Evolutionary conservation across 2,329 filamentous ascomycete species (phyloP).

Genomic region (Allantophomopsis cytisporea): DNA sequence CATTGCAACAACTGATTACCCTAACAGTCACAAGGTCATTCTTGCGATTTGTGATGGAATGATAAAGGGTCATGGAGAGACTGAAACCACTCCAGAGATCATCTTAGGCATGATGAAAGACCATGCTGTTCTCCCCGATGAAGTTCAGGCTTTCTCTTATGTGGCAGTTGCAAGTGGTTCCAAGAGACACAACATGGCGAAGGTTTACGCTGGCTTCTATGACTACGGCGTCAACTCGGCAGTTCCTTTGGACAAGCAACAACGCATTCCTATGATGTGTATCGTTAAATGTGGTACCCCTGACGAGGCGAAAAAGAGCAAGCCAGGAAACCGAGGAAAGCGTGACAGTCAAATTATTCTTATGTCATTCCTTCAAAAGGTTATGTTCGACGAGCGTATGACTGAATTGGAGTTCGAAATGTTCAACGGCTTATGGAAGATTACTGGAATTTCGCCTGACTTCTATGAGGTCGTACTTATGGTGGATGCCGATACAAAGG

Average conservation of each 20-base stretch:
- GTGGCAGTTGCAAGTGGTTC: slow-evolving; percentile 91
- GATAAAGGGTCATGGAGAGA: slow-evolving; percentile 91
- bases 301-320: slow-evolving; percentile 65
- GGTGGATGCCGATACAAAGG: slow-evolving; percentile 98
- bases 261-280: slow-evolving; percentile 94
- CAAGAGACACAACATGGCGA: slow-evolving; percentile 99
- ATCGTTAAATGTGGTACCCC: slow-evolving; percentile 93
- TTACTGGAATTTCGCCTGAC: slow-evolving; percentile 94
- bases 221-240: slow-evolving; percentile 76
- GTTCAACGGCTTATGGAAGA: slow-evolving; percentile 98
- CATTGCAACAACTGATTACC: slow-evolving; percentile 93
- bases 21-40: slow-evolving; percentile 97
- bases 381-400: slow-evolving; percentile 99
- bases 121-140: slow-evolving; percentile 61
- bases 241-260: slow-evolving; percentile 77
- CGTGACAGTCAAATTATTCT: slow-evolving; percentile 97
- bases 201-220: slow-evolving; percentile 96
- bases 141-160: slow-evolving; percentile 86
- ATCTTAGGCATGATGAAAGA: slow-evolving; percentile 92
- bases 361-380: slow-evolving; percentile 99
- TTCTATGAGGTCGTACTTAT: slow-evolving; percentile 97
- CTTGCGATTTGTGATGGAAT: slow-evolving; percentile 94
- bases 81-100: slow-evolving; percentile 77
- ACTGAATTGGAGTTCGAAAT: slow-evolving; percentile 98
- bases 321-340: slow-evolving; percentile 96